Conservation (phyloP, 768 basidiomycete genomes). For the Leccinum sublutescens region DNA sequence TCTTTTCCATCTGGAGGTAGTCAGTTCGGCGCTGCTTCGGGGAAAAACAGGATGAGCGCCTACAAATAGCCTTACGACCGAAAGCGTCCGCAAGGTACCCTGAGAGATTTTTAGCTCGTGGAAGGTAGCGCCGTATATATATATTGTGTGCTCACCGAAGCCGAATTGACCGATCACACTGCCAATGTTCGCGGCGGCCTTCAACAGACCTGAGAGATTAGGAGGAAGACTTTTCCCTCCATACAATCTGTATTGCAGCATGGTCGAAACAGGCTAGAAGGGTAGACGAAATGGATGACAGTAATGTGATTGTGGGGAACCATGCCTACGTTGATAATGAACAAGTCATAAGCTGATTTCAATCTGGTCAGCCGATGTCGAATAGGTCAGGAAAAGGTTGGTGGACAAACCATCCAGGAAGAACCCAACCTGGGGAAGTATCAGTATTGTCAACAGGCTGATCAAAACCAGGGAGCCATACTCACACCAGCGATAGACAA, state of each 20-base stretch:
- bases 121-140: not conserved
- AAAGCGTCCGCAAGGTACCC: constrained; percentile 65
- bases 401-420: constrained; percentile 62
- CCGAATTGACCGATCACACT: constrained; percentile 67
- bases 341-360: constrained; percentile 64
- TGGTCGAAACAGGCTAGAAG: constrained; percentile 58
- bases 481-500: constrained; percentile 60
- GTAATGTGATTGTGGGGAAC: not conserved
- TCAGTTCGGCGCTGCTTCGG: constrained; percentile 2
- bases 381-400: not conserved
- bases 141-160: constrained; percentile 43
- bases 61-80: constrained; percentile 69
- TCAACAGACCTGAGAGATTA: constrained; percentile 59
- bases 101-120: constrained; percentile 16
- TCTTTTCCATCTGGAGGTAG: constrained; percentile 62
- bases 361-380: constrained; percentile 4
- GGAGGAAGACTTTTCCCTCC: constrained; percentile 48
- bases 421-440: constrained; percentile 53
- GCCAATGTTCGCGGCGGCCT: constrained; percentile 70
- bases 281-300: not conserved
- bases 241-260: constrained; percentile 66
- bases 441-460: not conserved
- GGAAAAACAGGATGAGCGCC: constrained; percentile 6
- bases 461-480: not conserved
- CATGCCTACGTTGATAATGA: constrained; percentile 60